These are phyloP conservation scores for Phyllostachys edulis DNA, from an alignment of 176 grass and related monocot genomes.

Conservation along the genomic window DNA sequence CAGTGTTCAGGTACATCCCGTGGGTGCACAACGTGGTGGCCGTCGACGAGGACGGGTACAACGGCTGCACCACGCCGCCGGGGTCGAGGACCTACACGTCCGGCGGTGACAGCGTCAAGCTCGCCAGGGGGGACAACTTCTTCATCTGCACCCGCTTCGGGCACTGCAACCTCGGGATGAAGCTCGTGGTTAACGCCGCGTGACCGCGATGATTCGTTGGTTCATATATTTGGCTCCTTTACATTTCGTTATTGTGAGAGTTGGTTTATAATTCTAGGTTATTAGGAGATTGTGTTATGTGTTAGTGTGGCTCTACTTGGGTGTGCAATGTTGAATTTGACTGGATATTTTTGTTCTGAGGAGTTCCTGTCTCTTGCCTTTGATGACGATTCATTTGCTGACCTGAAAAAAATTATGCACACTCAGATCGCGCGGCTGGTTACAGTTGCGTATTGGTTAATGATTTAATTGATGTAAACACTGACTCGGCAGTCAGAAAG, in stretches of 20 bases:
- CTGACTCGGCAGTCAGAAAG: no score
- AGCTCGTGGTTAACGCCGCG: constrained; percentile 37
- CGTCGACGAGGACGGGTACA: constrained; percentile 44
- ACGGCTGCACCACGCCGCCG: constrained; percentile 37
- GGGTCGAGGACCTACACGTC: constrained; percentile 35
- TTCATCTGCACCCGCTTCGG: constrained; percentile 48
- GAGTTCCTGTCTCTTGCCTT: background rate
- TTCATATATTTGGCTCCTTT: background rate
- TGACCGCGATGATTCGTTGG: background rate
- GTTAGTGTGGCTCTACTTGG: background rate
- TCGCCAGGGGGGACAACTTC: constrained; percentile 46
- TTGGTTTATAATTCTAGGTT: background rate
- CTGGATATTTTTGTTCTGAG: background rate
- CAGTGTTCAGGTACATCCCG: constrained; percentile 64
- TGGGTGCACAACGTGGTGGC: constrained; percentile 62
- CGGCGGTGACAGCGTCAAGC: constrained; percentile 40
- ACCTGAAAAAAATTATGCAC: background rate
- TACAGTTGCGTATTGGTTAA: background rate
- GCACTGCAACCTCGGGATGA: constrained; percentile 60
- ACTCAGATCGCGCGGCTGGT: background rate
- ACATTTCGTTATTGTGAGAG: background rate
- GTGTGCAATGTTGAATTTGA: background rate
- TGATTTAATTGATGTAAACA: no score
- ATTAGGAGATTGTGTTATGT: background rate
- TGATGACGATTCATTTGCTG: background rate